Evolutionary conservation across 208 protist genomes (phyloP).

Genomic region (Phytomonas sp.): DNA sequence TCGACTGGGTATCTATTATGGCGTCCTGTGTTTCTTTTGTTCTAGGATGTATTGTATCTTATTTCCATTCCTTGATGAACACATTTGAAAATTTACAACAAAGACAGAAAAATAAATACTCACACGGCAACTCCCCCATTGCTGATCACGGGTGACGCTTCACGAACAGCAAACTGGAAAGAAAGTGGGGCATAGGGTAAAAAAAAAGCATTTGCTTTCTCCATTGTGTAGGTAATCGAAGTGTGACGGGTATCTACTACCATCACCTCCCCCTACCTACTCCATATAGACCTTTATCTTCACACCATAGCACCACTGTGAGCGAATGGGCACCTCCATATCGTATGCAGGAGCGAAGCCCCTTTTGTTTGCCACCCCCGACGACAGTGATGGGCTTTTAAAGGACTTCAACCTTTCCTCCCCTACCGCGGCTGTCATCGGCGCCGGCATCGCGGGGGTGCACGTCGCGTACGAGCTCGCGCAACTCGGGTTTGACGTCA

Average conservation of each 20-base stretch:
- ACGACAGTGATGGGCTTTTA: conserved; percentile 1
- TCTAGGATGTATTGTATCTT: background rate
- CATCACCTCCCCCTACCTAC: background rate
- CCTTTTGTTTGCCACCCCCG: background rate
- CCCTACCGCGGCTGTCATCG: conserved; percentile 70
- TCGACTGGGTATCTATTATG: background rate
- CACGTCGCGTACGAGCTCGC: conserved; percentile 83
- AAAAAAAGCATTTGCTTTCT: background rate
- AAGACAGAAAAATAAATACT: background rate
- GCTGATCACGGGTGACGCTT: background rate
- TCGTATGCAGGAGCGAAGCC: background rate
- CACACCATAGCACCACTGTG: background rate
- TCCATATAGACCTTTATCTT: too few relatives aligned
- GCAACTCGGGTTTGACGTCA: conserved; percentile 71
- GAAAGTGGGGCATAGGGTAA: background rate
- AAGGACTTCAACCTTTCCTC: conserved; percentile 14
- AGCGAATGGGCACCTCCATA: background rate
- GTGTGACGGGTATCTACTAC: background rate
- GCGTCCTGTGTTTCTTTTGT: background rate
- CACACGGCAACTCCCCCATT: background rate
- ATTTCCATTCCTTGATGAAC: background rate
- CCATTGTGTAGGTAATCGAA: background rate
- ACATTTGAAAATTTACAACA: background rate
- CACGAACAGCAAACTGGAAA: background rate
- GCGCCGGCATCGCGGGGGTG: conserved; percentile 75